A percentile compares a stretch with the other conserved stretches of the same genome.
phyloP scores from a whole-genome alignment of 164 flowering plant genomes.

The Paratinospora sagittata region DNA sequence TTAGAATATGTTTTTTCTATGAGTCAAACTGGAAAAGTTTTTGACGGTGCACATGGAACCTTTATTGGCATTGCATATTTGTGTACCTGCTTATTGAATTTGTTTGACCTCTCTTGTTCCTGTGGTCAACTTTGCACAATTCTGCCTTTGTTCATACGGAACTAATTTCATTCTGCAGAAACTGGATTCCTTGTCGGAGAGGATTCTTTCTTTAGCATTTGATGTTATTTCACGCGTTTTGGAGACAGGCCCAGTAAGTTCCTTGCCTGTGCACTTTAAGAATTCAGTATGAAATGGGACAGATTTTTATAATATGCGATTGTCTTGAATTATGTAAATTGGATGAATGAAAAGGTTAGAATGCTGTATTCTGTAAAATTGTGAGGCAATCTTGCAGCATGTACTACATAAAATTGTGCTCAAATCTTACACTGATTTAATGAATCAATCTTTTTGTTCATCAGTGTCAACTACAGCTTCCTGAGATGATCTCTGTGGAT shows the following conservation, averaged over 20 bases:
- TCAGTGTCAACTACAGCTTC: background rate
- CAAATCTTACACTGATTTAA: too few species aligned
- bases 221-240: slow-evolving; percentile 67
- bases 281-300: background rate
- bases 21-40: too few species aligned
- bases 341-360: too few species aligned
- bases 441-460: background rate
- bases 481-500: background rate
- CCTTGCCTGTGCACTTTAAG: background rate
- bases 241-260: slow-evolving; percentile 77
- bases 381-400: too few species aligned
- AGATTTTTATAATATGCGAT: background rate
- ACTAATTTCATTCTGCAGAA: slow-evolving; percentile 36
- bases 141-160: background rate
- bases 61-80: background rate
- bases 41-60: background rate
- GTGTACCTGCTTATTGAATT: background rate
- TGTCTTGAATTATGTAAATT: background rate
- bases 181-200: slow-evolving; percentile 53
- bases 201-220: slow-evolving; percentile 61
- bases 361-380: too few species aligned
- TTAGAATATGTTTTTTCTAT: background rate
- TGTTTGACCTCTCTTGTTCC: background rate
- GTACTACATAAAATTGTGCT: too few species aligned
- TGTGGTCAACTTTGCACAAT: background rate